These are phyloP conservation scores for Populus simonii DNA, from an alignment of 345 rosid genomes.

Conservation along the genomic window DNA sequence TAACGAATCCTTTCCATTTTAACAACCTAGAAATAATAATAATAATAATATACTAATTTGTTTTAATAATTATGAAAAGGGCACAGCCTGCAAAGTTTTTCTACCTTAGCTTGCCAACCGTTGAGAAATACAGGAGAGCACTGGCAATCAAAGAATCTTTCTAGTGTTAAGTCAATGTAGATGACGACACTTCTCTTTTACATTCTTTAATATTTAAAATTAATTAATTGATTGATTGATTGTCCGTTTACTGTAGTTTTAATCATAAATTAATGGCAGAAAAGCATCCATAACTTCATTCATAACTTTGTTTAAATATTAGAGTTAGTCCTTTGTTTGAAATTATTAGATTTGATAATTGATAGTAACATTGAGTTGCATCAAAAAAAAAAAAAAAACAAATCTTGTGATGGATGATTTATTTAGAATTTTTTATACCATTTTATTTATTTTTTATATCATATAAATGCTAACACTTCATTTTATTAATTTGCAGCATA, in stretches of 20 bases:
- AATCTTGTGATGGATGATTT: too few species aligned
- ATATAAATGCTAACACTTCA: too few species aligned
- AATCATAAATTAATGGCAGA: background rate
- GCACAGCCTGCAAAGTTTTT: slow-evolving; percentile 20
- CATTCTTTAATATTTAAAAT: background rate
- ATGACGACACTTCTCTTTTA: slow-evolving; percentile 29
- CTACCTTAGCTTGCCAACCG: slow-evolving; percentile 48
- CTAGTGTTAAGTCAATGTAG: slow-evolving; percentile 31
- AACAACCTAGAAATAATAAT: background rate
- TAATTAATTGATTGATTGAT: slow-evolving; percentile 14
- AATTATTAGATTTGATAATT: too few species aligned
- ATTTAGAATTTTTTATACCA: too few species aligned
- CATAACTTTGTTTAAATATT: background rate
- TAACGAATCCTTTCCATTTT: background rate
- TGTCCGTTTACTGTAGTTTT: background rate
- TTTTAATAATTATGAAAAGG: background rate
- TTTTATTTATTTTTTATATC: too few species aligned
- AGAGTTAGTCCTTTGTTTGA: too few species aligned
- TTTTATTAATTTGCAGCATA: too few species aligned
- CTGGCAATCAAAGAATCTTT: slow-evolving; percentile 3
- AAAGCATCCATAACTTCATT: background rate
- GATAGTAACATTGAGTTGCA: too few species aligned
- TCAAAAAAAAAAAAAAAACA: too few species aligned
- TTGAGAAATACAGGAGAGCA: slow-evolving; percentile 29
- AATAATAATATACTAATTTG: background rate